These are phyloP conservation scores for Lachancea cidri DNA, from an alignment of 805 yeast genomes.

Conservation along the genomic window DNA sequence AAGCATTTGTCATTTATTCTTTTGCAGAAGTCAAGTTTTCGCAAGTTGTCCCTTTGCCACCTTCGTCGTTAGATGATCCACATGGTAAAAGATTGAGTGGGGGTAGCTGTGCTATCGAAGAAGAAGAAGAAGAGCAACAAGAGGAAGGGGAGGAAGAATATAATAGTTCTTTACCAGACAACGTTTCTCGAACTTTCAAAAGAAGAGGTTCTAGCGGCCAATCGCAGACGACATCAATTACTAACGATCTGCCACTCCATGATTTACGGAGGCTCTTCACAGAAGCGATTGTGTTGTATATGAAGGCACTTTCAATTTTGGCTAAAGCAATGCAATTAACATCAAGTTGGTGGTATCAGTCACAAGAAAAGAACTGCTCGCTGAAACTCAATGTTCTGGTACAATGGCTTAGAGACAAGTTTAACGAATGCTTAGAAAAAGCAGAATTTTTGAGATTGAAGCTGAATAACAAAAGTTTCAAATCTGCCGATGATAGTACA, in stretches of 20 bases:
- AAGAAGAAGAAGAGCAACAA: constrained; percentile 32
- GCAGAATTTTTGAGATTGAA: constrained; percentile 73
- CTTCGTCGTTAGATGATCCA: constrained; percentile 15
- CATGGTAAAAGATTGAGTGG: constrained; percentile 22
- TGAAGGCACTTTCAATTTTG: constrained; percentile 73
- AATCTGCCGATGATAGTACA: constrained; percentile 3
- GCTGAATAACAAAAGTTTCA: constrained; percentile 30
- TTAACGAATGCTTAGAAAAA: constrained; percentile 82
- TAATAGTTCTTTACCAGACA: neutral
- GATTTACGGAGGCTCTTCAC: constrained; percentile 61
- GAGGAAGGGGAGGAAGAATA: constrained; percentile 7
- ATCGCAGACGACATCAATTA: constrained; percentile 7
- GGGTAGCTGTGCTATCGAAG: constrained; percentile 34
- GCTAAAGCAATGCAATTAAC: constrained; percentile 85
- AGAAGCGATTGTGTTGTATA: constrained; percentile 82
- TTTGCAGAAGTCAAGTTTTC: constrained; percentile 89
- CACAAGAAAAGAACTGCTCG: constrained; percentile 36
- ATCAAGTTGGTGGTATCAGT: constrained; percentile 81
- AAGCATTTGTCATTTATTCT: constrained; percentile 81
- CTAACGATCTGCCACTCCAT: constrained; percentile 44
- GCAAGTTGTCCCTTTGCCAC: constrained; percentile 70
- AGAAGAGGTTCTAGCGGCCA: constrained; percentile 4
- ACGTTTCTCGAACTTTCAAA: neutral
- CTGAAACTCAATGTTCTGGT: constrained; percentile 60
- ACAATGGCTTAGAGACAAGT: constrained; percentile 87